Evolutionary conservation across 805 yeast genomes (phyloP).

Genomic region (Candida takata): DNA sequence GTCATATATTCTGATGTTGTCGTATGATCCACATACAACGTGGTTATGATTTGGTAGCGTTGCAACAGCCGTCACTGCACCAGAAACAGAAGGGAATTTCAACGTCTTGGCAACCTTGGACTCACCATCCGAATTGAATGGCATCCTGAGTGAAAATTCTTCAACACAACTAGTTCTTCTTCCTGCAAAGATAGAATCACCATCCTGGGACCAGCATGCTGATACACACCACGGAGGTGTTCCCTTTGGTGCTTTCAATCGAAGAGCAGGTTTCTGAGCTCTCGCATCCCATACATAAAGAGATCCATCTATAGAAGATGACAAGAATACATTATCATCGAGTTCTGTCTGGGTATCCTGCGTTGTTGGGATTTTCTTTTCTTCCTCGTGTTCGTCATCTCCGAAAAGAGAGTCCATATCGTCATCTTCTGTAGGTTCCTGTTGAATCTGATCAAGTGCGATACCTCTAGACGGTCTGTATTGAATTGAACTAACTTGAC

Average conservation of each 20-base stretch:
- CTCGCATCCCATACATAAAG: constrained; percentile 81
- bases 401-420: constrained; percentile 55
- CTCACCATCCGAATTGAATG: constrained; percentile 28
- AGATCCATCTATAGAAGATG: constrained; percentile 80
- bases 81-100: constrained; percentile 79
- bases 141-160: constrained; percentile 58
- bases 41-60: constrained; percentile 78
- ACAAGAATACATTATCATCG: constrained; percentile 53
- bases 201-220: constrained; percentile 82
- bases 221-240: constrained; percentile 94
- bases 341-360: constrained; percentile 15
- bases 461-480: constrained; percentile 49
- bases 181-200: constrained; percentile 74
- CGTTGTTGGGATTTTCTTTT: constrained; percentile 12
- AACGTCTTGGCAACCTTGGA: constrained; percentile 52
- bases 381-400: constrained; percentile 41
- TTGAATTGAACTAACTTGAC: constrained; percentile 74
- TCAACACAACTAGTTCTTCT: constrained; percentile 86
- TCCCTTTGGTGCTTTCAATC: constrained; percentile 47
- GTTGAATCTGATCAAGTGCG: constrained; percentile 14
- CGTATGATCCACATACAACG: constrained; percentile 81
- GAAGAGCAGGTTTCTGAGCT: constrained; percentile 35
- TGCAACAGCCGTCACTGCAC: constrained; percentile 77
- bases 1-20: constrained; percentile 84
- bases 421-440: constrained; percentile 27